Base-by-base conservation (phyloP, 2,329 filamentous ascomycete genomes). In the Gremmenia infestans region DNA sequence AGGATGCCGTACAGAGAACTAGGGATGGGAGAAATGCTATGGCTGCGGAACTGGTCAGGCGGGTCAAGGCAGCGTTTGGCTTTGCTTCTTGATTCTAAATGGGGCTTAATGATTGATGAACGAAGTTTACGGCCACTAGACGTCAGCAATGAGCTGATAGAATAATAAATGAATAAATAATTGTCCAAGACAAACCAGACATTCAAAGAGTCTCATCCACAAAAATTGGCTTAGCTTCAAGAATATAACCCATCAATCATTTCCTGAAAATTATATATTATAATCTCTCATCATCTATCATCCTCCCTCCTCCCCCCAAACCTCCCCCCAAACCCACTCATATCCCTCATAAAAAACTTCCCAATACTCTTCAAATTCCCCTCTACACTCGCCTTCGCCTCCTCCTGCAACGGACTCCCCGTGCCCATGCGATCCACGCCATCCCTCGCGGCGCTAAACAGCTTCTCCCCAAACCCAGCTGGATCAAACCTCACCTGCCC, bases 301-400 rank as follows among this genome's bases (percentile, higher is more conserved):
- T 45, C 63, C 11, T 64, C 58, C 47, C 62, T 66, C 45, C 53
- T 63, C 5, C 59, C 62, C 3, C 66, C 68, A 61, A 69, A 69
- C 49, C 67, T 85, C 48, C 88, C 88, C 83, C 88, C 87, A 61
- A 93, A 81, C 2, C 86, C 83, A 32, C 89, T 88, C 60, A 93
- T 86, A 75, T 97, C 93, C 60, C 93, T 79, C 60, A 88, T 85
- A 76, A 97, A 97, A 74, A 97, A 97, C 73, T 96, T 97, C 23
- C 93, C 93, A 73, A 99, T 89, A 71, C 91, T 96, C 75, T 91
- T 92, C 72, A 97, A 71, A 72, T 97, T 97, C 73, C 96, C 92
- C 70, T 97, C 96, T 61, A 97, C 82, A 52, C 88, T 90, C 7
- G 82, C 83, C 66, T 87, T 84, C 53, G 82, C 78, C 54, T 78